A percentile compares a stretch with the other conserved stretches of the same genome.
Evolutionary conservation across 2,329 filamentous ascomycete genomes (phyloP).

Genomic region (Aspergillus uvarum): DNA sequence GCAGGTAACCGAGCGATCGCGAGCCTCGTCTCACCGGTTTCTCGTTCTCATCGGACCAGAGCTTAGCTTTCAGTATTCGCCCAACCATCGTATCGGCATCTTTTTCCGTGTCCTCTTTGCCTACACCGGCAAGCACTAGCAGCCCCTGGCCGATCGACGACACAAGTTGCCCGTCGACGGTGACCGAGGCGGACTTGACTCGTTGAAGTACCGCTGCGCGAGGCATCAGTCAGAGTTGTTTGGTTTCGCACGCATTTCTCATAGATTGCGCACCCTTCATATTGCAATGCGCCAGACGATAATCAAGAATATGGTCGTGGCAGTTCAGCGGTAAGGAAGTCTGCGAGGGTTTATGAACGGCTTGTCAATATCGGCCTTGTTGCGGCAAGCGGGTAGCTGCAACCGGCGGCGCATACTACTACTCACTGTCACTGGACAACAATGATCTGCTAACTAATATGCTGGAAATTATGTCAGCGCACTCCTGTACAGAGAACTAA

Average conservation of each 20-base stretch:
- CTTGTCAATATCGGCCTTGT: not conserved
- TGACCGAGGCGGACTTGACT: constrained; percentile 92
- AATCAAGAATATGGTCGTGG: not conserved
- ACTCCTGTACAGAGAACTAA: not conserved
- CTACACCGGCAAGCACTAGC: constrained; percentile 87
- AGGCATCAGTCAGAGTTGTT: not conserved
- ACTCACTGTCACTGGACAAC: not conserved
- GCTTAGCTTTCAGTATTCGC: constrained; percentile 83
- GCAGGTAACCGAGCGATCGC: not conserved
- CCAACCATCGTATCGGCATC: constrained; percentile 79
- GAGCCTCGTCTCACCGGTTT: constrained; percentile 53
- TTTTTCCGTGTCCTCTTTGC: constrained; percentile 84
- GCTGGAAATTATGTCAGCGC: not conserved
- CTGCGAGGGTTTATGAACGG: not conserved
- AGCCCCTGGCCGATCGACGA: constrained; percentile 89
- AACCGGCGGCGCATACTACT: not conserved
- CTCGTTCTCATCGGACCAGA: constrained; percentile 83
- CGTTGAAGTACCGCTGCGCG: constrained; percentile 80
- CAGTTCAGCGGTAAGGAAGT: not conserved
- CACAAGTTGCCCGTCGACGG: constrained; percentile 84
- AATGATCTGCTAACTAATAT: not conserved
- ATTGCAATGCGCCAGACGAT: not conserved
- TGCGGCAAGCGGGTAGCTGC: not conserved
- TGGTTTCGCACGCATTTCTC: not conserved
- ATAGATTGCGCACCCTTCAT: constrained; percentile 43